phyloP scores from a whole-genome alignment of 2,329 filamentous ascomycete species.

The Bipolaris oryzae region DNA sequence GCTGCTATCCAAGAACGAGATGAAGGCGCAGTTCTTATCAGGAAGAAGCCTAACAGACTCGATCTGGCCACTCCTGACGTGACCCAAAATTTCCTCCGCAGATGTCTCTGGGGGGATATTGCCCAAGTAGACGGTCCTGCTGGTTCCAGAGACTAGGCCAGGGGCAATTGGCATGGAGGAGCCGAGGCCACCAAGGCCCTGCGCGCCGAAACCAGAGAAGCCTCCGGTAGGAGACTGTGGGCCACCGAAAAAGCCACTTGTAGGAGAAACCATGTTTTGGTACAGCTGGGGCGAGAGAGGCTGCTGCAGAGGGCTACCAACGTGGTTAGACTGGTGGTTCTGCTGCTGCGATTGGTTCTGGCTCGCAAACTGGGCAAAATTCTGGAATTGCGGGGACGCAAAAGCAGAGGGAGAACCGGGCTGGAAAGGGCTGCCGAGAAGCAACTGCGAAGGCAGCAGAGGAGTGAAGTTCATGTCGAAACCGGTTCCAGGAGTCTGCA shows the following conservation, averaged over 20 bases:
- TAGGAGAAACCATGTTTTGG: conserved; percentile 83
- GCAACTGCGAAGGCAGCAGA: conserved; percentile 88
- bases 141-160: conserved; percentile 86
- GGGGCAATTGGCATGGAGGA: conserved; percentile 77
- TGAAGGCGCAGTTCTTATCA: conserved; percentile 99
- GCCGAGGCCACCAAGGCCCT: conserved; percentile 67
- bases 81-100: conserved; percentile 93
- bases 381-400: conserved; percentile 89
- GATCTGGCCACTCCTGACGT: conserved; percentile 96
- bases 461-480: conserved; percentile 99
- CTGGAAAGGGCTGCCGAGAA: conserved; percentile 96
- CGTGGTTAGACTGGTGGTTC: conserved; percentile 65
- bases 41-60: conserved; percentile 96
- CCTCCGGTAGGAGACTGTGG: conserved; percentile 84
- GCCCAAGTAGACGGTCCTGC: conserved; percentile 94
- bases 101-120: conserved; percentile 98
- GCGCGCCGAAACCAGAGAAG: conserved; percentile 68
- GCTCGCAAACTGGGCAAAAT: conserved; percentile 70
- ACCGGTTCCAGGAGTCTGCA: conserved; percentile 84
- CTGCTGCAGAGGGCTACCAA: conserved; percentile 73
- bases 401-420: conserved; percentile 91
- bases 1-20: conserved; percentile 96
- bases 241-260: conserved; percentile 77
- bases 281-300: conserved; percentile 81
- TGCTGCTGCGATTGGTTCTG: conserved; percentile 64